Base-by-base conservation (phyloP, 352 stramenopile species). In the Globisporangium cystogenes region DNA sequence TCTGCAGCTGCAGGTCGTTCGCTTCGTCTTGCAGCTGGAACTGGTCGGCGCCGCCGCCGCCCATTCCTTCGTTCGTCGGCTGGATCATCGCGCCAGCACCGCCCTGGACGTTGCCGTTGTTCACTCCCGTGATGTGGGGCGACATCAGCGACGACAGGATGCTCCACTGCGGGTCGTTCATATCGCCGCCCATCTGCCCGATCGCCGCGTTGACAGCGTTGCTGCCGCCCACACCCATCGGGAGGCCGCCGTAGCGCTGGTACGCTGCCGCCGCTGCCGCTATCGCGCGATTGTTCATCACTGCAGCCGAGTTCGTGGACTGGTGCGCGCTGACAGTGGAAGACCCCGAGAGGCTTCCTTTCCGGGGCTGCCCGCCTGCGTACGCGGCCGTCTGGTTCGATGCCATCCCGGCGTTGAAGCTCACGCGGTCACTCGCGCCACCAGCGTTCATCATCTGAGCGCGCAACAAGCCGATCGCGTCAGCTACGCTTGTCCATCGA, bases 91-190 rank as follows among this genome's bases (percentile, higher is more conserved):
- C 29, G 61, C 58, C n/a, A 57, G 39, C 46, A 59, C 16, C 18
- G n/a, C 27, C 12, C 10, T 43, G 37, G 16, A 43, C 15, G 37
- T 60, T 40, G 26, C 45, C 14, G 27, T 10, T 33, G 27, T 33
- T 48, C 60, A 79, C 71, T 23, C 65, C 67, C 21, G 65, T 40
- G 8, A 92, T 57, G 37, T 90, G 79, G 12, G 79, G 78, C 11
- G 79, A 88, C 65, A 92, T 86, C 31, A 92, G 64, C n/a, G 79
- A 87, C 55, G 68, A 83, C 47, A 92, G 52, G 51, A 92, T 80
- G 57, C 54, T 89, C 82, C 82, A 92, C 50, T 92, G 82, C 4
- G 82, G 82, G 44, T 92, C 79, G 45, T 65, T 74, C 48, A 86
- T 63, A 47, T 80, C 67, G 11, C 59, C 65, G 11, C 59, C 65